Conservation (phyloP, 2,329 filamentous ascomycete genomes). For the Grosmannia penicillata region DNA sequence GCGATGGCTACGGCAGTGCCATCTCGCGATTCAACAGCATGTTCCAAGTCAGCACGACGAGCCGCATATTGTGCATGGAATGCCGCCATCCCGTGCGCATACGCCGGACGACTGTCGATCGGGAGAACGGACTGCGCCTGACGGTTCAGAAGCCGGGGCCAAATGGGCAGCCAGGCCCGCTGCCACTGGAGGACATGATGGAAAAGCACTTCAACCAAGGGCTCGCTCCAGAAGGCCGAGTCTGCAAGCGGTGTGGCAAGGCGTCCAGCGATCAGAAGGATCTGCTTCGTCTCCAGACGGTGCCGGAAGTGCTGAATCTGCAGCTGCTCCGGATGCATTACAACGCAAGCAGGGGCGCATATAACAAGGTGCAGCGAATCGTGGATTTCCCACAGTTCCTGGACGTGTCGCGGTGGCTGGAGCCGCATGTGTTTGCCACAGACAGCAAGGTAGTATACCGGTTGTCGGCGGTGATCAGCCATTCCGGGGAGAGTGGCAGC, state of each 20-base stretch:
- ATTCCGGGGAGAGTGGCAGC: neutral
- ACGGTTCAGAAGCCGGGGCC: neutral
- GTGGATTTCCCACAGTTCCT: slow-evolving; percentile 7
- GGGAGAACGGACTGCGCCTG: neutral
- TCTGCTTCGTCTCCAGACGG: slow-evolving; percentile 4
- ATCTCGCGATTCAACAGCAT: slow-evolving; percentile 5
- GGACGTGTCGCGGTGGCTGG: slow-evolving; percentile 9
- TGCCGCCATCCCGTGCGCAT: slow-evolving; percentile 4
- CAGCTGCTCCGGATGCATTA: slow-evolving; percentile 1
- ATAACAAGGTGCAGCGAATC: neutral
- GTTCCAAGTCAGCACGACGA: slow-evolving; percentile 2
- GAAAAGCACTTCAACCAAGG: neutral
- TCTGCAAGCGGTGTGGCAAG: slow-evolving; percentile 4
- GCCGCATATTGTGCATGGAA: neutral
- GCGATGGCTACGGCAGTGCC: neutral
- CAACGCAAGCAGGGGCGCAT: accelerated
- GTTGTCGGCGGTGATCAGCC: slow-evolving; percentile 8
- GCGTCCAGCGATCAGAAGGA: neutral
- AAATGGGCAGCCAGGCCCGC: neutral
- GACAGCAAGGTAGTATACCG: slow-evolving; percentile 7
- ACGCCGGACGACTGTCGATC: neutral
- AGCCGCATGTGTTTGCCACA: slow-evolving; percentile 5
- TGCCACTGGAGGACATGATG: neutral
- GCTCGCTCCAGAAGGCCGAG: neutral
- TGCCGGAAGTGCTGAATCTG: slow-evolving; percentile 8